Conservation (phyloP, 1,284 basidiomycete species). For the Cutaneotrichosporon daszewskae region DNA sequence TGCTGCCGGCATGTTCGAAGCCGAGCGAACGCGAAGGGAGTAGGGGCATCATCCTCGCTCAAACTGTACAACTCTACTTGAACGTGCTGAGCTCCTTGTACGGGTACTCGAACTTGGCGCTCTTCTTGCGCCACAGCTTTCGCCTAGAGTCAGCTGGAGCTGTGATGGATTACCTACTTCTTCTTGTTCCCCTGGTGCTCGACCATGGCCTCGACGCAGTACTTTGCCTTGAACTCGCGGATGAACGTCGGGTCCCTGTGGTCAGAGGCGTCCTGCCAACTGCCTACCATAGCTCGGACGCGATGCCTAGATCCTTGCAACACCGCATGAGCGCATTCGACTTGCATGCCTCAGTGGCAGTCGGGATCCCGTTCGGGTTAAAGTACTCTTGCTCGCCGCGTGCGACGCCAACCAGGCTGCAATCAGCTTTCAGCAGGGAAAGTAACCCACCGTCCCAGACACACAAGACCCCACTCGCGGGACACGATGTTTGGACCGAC, state of each 20-base stretch:
- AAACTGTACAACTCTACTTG: no score
- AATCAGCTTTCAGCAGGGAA: no score
- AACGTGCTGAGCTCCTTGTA: conserved; percentile 67
- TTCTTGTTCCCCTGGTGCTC: conserved; percentile 77
- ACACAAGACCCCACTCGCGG: conserved; percentile 90
- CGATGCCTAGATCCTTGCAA: conserved; percentile 94
- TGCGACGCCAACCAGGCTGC: conserved; percentile 80
- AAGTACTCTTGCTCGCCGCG: conserved; percentile 98
- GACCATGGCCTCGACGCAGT: conserved; percentile 80
- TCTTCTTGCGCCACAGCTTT: conserved; percentile 84
- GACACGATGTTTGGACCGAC: conserved; percentile 84
- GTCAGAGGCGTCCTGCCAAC: no score
- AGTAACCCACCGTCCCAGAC: conserved; percentile 78
- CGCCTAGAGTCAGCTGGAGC: conserved; percentile 54
- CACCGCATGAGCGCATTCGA: conserved; percentile 97
- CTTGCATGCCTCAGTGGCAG: conserved; percentile 91
- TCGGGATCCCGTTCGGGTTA: conserved; percentile 82
- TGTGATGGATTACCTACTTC: conserved; percentile 58
- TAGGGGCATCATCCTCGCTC: no score
- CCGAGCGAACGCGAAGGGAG: no score
- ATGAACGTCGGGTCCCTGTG: conserved; percentile 91
- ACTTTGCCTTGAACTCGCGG: conserved; percentile 78
- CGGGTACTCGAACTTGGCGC: conserved; percentile 79
- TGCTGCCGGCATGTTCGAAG: no score
- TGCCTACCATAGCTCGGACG: conserved; percentile 91